Evolutionary conservation across 495 filamentous ascomycete genomes (phyloP), one percentile per base, ranked within the genome.

Genomic region (Penicillium ucsense): DNA sequence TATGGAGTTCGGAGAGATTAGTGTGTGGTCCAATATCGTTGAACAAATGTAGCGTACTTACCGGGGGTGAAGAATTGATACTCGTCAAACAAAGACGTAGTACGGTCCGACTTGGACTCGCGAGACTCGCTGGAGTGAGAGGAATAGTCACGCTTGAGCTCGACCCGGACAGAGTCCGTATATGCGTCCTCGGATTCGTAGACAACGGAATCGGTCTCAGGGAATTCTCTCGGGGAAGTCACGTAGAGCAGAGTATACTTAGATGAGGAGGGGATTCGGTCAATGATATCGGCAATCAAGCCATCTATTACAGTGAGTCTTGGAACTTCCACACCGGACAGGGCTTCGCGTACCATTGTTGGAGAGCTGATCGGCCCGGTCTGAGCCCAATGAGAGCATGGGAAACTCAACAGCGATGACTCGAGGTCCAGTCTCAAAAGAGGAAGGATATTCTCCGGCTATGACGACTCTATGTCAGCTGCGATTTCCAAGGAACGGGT

Each of bases 21-120:
- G 20, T 20, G 1, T 20, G 20, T 20, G 20, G 20, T 20, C 8
- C 9, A 20, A 6, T 27, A 31, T 5, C 31, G 35, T 12, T n/a
- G 29, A 9, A 35, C 11, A 28, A 3, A 27, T 12, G 9, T 46
- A 12, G 43, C 45, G 47, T 34, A 66, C 66, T 44, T 55, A 77
- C 77, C 76, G 57, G 89, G 88, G 12, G 80, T 87, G 30, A 98
- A 83, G 69, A 84, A 96, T 60, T 92, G 84, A 62, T 98, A 98
- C 58, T 83, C 84, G 64, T 90, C 81, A 59, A 98, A 98, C 40
- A 98, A 66, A 32, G 86, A 83, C 20, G 71, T 66, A 30, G 63
- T 60, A 6, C 51, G 50, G 32, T 51, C 50, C 4, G 53, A 43
- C 5, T 46, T 43, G 7, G 56, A 56, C 2, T 41, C 33, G 36